phyloP scores from a whole-genome alignment of 768 basidiomycete genomes.

The Psilocybe subaeruginosa region DNA sequence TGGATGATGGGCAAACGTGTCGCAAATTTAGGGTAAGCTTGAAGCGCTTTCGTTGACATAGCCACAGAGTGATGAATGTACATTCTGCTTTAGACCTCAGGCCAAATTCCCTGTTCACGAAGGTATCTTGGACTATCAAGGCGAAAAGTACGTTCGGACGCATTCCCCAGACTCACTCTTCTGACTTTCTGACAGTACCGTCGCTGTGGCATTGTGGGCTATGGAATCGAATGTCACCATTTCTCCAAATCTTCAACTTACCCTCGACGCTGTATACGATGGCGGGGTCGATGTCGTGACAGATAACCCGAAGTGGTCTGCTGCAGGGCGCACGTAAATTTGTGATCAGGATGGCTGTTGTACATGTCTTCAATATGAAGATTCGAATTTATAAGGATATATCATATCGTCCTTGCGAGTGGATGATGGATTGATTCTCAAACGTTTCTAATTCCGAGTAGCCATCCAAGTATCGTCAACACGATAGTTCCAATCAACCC shows the following conservation, averaged over 20 bases:
- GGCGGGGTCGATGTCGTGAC: slow-evolving; percentile 60
- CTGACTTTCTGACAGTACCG: slow-evolving; percentile 39
- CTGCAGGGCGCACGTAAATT: slow-evolving; percentile 21
- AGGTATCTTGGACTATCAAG: slow-evolving; percentile 76
- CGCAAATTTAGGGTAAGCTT: slow-evolving; percentile 65
- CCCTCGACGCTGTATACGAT: slow-evolving; percentile 59
- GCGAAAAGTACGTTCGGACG: slow-evolving; percentile 57
- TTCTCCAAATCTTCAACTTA: slow-evolving; percentile 55
- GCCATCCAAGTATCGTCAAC: slow-evolving; percentile 18
- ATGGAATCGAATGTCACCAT: slow-evolving; percentile 52
- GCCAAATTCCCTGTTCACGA: slow-evolving; percentile 82
- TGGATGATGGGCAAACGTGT: slow-evolving; percentile 89
- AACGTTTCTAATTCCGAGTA: slow-evolving; percentile 15
- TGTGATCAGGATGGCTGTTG: too few relatives aligned
- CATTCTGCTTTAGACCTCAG: slow-evolving; percentile 56
- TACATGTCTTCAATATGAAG: too few relatives aligned
- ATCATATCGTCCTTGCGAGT: not conserved
- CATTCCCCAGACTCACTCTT: not conserved
- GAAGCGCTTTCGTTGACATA: not conserved
- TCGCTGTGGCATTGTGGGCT: slow-evolving; percentile 71
- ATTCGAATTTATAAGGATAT: too few relatives aligned
- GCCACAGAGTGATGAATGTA: not conserved
- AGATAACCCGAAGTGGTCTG: slow-evolving; percentile 65
- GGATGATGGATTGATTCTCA: not conserved
- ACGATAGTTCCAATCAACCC: slow-evolving; percentile 30